A percentile compares a stretch with the other conserved stretches of the same genome.
Conservation (phyloP, 2,329 filamentous ascomycete genomes). For the Fusarium torulosum region DNA sequence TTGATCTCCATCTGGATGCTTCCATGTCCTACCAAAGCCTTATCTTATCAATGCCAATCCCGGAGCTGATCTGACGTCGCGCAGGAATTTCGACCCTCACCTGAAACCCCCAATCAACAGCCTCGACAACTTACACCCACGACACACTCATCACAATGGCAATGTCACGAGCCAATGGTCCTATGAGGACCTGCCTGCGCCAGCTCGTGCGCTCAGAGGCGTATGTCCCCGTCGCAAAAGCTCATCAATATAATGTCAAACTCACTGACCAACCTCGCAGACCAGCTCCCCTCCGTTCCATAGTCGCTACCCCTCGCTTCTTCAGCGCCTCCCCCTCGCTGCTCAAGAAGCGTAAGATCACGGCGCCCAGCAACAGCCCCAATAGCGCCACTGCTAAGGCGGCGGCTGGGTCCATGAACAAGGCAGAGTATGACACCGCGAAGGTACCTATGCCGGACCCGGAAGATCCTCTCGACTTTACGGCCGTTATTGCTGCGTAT, state of each 20-base stretch:
- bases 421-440: constrained; percentile 40
- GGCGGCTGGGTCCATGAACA: constrained; percentile 32
- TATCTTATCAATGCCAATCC: constrained; percentile 46
- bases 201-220: constrained; percentile 43
- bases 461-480: constrained; percentile 63
- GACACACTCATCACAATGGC: constrained; percentile 33
- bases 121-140: neutral
- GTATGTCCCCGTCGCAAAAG: constrained; percentile 24
- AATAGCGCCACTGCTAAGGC: constrained; percentile 35
- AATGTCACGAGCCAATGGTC: constrained; percentile 44
- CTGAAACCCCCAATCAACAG: neutral
- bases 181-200: constrained; percentile 40
- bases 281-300: constrained; percentile 33
- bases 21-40: constrained; percentile 6
- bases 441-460: constrained; percentile 51
- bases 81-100: constrained; percentile 40
- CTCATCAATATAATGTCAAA: constrained; percentile 12
- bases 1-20: neutral
- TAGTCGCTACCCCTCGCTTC: constrained; percentile 35
- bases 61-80: constrained; percentile 43
- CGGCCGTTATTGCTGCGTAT: constrained; percentile 61
- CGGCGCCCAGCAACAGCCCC: constrained; percentile 50
- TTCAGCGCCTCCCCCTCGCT: constrained; percentile 50
- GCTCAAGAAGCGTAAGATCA: constrained; percentile 57
- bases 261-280: constrained; percentile 33